A percentile compares a stretch with the other conserved stretches of the same genome.
Evolutionary conservation across 2,329 filamentous ascomycete genomes (phyloP).

Genomic region (Sphaerulina vaccinii): DNA sequence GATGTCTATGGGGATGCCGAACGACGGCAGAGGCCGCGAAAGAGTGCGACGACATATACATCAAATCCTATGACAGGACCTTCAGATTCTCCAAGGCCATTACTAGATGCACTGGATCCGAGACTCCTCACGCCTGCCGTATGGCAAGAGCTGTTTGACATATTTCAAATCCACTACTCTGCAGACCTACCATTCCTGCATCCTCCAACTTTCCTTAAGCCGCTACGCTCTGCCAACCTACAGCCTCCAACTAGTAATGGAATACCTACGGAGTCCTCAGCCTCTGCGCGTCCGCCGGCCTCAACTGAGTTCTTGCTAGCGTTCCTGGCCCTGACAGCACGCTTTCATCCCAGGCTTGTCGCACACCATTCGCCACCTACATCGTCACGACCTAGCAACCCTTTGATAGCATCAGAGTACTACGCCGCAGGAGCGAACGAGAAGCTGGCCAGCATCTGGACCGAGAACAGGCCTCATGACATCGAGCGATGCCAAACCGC

Average conservation of each 20-base stretch:
- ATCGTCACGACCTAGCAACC: slow-evolving; percentile 48
- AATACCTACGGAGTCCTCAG: not conserved
- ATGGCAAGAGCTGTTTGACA: slow-evolving; percentile 68
- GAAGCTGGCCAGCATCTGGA: slow-evolving; percentile 49
- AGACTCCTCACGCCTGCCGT: slow-evolving; percentile 62
- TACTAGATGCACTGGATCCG: slow-evolving; percentile 61
- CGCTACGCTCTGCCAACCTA: slow-evolving; percentile 39
- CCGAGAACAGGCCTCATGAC: slow-evolving; percentile 52
- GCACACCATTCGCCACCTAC: slow-evolving; percentile 54
- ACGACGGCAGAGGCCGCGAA: slow-evolving; percentile 38
- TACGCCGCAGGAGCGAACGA: slow-evolving; percentile 61
- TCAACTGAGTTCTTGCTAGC: slow-evolving; percentile 61
- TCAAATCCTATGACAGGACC: slow-evolving; percentile 40
- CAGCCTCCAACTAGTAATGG: slow-evolving; percentile 14
- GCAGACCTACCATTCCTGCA: slow-evolving; percentile 72
- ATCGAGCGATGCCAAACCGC: slow-evolving; percentile 66
- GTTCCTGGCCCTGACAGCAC: slow-evolving; percentile 66
- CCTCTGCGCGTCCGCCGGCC: slow-evolving; percentile 51
- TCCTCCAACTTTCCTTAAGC: slow-evolving; percentile 59
- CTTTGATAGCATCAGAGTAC: slow-evolving; percentile 60
- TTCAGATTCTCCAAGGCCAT: slow-evolving; percentile 44
- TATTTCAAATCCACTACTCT: slow-evolving; percentile 69
- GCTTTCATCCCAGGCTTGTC: slow-evolving; percentile 63
- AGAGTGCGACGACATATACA: slow-evolving; percentile 40
- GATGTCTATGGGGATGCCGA: slow-evolving; percentile 30